Percentiles rank a stretch among this genome's conserved stretches.
Evolutionary conservation across 2,329 filamentous ascomycete genomes (phyloP).

Genomic region (Cladosporium halotolerans): DNA sequence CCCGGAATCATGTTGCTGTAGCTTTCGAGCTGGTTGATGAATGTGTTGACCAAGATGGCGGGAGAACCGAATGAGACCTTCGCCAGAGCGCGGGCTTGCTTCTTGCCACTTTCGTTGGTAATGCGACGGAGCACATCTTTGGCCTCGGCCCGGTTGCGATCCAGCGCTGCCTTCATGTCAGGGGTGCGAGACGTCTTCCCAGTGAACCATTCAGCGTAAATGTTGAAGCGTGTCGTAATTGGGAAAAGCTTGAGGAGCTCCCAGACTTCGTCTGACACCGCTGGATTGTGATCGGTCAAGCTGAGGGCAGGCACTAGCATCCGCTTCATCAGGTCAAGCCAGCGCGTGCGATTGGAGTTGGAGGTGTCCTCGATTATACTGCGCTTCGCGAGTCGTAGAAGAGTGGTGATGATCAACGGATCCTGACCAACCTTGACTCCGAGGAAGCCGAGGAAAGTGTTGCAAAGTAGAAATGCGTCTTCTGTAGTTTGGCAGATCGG

Average conservation of each 20-base stretch:
- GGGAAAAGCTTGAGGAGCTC: conserved; percentile 74
- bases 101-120: conserved; percentile 75
- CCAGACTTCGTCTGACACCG: conserved; percentile 80
- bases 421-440: conserved; percentile 89
- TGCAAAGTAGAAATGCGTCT: conserved; percentile 81
- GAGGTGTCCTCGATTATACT: conserved; percentile 67
- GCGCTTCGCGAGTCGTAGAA: conserved; percentile 76
- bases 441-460: conserved; percentile 75
- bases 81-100: conserved; percentile 80
- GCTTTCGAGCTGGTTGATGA: conserved; percentile 82
- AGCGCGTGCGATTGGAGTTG: conserved; percentile 63
- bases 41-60: conserved; percentile 83
- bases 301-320: conserved; percentile 84
- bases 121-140: conserved; percentile 82
- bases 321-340: conserved; percentile 77
- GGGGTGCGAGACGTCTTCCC: conserved; percentile 70
- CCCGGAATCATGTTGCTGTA: conserved; percentile 94
- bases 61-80: conserved; percentile 91
- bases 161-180: conserved; percentile 72
- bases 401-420: conserved; percentile 66
- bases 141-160: conserved; percentile 69
- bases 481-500: conserved; percentile 86
- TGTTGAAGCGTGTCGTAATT: conserved; percentile 68
- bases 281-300: conserved; percentile 76
- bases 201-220: conserved; percentile 91